Base-by-base conservation (phyloP, 129 eudicot species). In the Cynara cardunculus region DNA sequence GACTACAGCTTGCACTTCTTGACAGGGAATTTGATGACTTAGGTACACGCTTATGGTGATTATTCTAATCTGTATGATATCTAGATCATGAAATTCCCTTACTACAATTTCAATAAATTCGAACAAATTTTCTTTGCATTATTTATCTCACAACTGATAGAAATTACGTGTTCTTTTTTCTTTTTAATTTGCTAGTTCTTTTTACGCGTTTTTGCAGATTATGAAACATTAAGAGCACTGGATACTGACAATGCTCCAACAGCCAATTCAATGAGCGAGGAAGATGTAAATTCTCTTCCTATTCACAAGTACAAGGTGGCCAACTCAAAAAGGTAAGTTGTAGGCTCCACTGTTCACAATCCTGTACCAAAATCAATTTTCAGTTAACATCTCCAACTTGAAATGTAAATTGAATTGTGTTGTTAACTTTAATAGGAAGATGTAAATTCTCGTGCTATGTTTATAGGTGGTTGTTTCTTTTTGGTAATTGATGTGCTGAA, bases 1-100 rank as follows among this genome's bases (percentile, higher is more conserved):
- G 98, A 59, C 92, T 94, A 35, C 98, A 94, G 80, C 98, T 94
- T 79, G 98, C 98, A 9, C 98, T 94, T 83, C 96, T 94, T 81
- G 97, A 94, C 56, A 84, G 98, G 77, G 98, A 94, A 85, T 94
- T 94, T 74, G 98, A 94, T 82, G 98, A 94, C 85, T 75, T 94
- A 84, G 98, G 98, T 94, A 84, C 73, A 24, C 7, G 28, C 31
- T 27, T 73, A 13, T 2, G 62, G 26, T 80, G 7, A 24, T 62
- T 32, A 46, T 67, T 25, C 18, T 21, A 4, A 66, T 69, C 21
- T 25, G 62, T 69, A 71, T 72, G 18, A 32, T 74, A 71, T 59
- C 46, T 61, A 11, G 53, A 72, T 25, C 22, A 19, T 78, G 24
- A 56, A 32, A 53, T 19, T 71, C 76, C 31, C 68, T 46, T 78